Percentiles rank a stretch among this genome's conserved stretches.
Conservation (phyloP, 2,329 filamentous ascomycete genomes). For the Fusarium sp. region DNA sequence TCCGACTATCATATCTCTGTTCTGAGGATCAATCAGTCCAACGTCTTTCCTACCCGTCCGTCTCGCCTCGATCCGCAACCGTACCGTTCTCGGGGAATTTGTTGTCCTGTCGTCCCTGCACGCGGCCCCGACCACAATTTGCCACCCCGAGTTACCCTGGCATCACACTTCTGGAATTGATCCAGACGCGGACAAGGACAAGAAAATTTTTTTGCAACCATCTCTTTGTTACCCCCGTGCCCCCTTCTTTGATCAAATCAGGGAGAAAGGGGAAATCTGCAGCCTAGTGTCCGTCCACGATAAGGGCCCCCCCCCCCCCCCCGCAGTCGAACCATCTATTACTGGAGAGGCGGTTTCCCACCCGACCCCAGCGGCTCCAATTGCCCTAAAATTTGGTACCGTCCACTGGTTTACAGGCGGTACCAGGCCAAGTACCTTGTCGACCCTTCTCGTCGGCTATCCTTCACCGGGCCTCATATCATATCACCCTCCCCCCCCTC, state of each 20-base stretch:
- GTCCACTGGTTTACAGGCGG: slow-evolving; percentile 38
- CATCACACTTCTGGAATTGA: slow-evolving; percentile 44
- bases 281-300: slow-evolving; percentile 31
- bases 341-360: slow-evolving; percentile 34
- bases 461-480: slow-evolving; percentile 37
- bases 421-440: slow-evolving; percentile 28
- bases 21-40: slow-evolving; percentile 13
- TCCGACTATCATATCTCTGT: not conserved
- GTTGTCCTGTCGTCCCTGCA: slow-evolving; percentile 44
- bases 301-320: slow-evolving; percentile 41
- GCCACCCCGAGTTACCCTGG: slow-evolving; percentile 44
- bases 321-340: slow-evolving; percentile 43
- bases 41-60: slow-evolving; percentile 9
- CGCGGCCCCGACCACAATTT: slow-evolving; percentile 41
- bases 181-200: slow-evolving; percentile 39
- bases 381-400: slow-evolving; percentile 35
- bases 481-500: slow-evolving; percentile 35
- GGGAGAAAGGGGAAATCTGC: slow-evolving; percentile 39
- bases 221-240: slow-evolving; percentile 17
- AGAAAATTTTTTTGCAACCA: slow-evolving; percentile 39
- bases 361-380: slow-evolving; percentile 26
- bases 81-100: slow-evolving; percentile 40
- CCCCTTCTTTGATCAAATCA: slow-evolving; percentile 38
- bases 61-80: slow-evolving; percentile 31
- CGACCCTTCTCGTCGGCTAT: slow-evolving; percentile 32